These are phyloP conservation scores for Salix koriyanagi DNA, from an alignment of 345 rosid genomes.

Conservation along the genomic window DNA sequence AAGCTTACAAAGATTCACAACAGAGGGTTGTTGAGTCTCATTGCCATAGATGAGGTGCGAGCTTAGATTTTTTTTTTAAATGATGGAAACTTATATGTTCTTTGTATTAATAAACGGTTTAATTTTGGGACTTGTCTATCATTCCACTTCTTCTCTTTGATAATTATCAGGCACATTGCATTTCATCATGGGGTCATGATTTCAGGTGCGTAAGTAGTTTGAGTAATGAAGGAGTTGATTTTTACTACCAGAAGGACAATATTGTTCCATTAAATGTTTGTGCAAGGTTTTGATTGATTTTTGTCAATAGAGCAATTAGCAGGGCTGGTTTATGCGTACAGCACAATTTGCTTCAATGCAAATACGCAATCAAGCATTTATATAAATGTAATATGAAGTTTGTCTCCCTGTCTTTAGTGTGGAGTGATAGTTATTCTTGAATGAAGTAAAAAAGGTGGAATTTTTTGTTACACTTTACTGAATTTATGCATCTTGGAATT, in stretches of 20 bases:
- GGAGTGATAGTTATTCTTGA: not conserved
- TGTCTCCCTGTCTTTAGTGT: not conserved
- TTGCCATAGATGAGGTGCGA: constrained; percentile 90
- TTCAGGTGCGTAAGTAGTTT: constrained; percentile 64
- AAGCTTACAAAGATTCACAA: constrained; percentile 66
- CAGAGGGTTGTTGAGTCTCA: constrained; percentile 86
- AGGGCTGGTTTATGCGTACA: not conserved
- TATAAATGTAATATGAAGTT: not conserved
- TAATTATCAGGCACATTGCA: constrained; percentile 84
- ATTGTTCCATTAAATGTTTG: not conserved
- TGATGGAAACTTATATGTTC: not conserved
- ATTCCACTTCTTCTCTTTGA: constrained; percentile 4
- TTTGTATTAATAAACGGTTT: constrained; percentile 1
- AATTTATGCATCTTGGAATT: constrained; percentile 9
- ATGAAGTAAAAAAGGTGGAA: not conserved
- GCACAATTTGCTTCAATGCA: not conserved
- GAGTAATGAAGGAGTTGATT: not conserved
- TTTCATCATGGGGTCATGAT: constrained; percentile 98
- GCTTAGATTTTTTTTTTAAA: not conserved
- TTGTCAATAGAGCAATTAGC: not conserved
- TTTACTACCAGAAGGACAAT: not conserved
- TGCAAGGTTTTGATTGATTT: not conserved
- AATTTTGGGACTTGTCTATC: constrained; percentile 10
- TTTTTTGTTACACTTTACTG: not conserved
- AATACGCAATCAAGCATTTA: not conserved